phyloP scores from a whole-genome alignment of 2,329 filamentous ascomycete genomes.

The Periconia macrospinosa region DNA sequence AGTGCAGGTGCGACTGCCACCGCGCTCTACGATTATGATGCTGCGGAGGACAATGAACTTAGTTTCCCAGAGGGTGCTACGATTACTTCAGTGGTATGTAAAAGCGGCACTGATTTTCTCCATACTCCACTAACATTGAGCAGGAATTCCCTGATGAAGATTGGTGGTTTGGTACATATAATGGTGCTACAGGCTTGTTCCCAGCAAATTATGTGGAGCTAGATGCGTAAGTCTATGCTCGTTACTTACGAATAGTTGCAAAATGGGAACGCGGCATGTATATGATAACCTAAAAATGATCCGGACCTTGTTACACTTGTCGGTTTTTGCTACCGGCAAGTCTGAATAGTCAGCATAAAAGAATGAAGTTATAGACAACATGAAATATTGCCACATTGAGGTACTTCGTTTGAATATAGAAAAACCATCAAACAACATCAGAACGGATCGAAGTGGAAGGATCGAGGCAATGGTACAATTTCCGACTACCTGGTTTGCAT shows the following conservation, averaged over 20 bases:
- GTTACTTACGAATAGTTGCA: no score
- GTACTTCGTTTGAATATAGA: no score
- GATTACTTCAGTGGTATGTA: conserved; percentile 74
- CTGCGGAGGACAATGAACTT: conserved; percentile 84
- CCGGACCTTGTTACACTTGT: no score
- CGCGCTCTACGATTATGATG: conserved; percentile 94
- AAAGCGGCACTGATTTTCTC: background rate
- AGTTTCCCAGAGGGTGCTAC: conserved; percentile 89
- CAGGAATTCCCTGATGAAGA: conserved; percentile 97
- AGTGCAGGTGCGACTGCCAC: conserved; percentile 69
- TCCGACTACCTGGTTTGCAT: no score
- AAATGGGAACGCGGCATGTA: background rate
- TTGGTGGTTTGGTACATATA: conserved; percentile 94
- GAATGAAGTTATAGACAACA: background rate
- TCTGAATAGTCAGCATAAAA: no score
- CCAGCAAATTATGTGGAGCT: conserved; percentile 55
- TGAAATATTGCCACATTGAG: background rate
- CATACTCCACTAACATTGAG: conserved; percentile 27
- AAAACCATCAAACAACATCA: no score
- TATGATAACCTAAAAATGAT: background rate
- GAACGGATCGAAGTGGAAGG: no score
- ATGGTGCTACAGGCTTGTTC: conserved; percentile 82
- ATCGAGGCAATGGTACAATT: no score
- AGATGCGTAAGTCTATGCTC: conserved; percentile 38
- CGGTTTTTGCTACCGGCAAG: no score